phyloP scores from a whole-genome alignment of 768 basidiomycete species.

The Coprinopsis marcescibilis region DNA sequence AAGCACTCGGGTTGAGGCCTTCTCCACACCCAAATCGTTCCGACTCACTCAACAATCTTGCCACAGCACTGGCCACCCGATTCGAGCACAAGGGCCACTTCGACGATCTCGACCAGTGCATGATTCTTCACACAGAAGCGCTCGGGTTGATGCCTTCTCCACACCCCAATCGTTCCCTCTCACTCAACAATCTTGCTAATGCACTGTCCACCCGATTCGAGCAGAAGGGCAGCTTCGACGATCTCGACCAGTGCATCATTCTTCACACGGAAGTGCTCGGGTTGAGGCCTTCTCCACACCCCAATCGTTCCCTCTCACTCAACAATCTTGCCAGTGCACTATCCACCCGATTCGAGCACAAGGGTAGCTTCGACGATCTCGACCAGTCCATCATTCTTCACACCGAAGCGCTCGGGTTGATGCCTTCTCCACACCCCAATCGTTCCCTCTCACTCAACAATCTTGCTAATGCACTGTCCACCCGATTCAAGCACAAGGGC shows the following conservation, averaged over 20 bases:
- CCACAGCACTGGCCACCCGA: slow-evolving; percentile 9
- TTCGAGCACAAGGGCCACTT: slow-evolving; percentile 11
- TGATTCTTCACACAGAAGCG: too few species aligned
- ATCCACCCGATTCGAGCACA: background rate
- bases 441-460: background rate
- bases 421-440: background rate
- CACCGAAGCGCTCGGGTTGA: background rate
- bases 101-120: background rate
- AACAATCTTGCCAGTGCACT: background rate
- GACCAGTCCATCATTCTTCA: background rate
- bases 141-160: slow-evolving; percentile 5
- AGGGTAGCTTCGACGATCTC: background rate
- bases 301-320: background rate
- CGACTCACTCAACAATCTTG: slow-evolving; percentile 10
- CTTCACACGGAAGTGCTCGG: background rate
- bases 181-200: background rate
- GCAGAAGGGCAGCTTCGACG: background rate
- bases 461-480: background rate
- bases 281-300: background rate
- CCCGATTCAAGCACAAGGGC: background rate
- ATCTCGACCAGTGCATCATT: background rate
- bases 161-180: background rate
- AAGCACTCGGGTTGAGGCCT: slow-evolving; percentile 10
- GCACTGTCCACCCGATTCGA: background rate
- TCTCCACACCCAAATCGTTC: slow-evolving; percentile 7